These are phyloP conservation scores for Jacaranda mimosifolia DNA, from an alignment of 257 asterid species.

Conservation along the genomic window DNA sequence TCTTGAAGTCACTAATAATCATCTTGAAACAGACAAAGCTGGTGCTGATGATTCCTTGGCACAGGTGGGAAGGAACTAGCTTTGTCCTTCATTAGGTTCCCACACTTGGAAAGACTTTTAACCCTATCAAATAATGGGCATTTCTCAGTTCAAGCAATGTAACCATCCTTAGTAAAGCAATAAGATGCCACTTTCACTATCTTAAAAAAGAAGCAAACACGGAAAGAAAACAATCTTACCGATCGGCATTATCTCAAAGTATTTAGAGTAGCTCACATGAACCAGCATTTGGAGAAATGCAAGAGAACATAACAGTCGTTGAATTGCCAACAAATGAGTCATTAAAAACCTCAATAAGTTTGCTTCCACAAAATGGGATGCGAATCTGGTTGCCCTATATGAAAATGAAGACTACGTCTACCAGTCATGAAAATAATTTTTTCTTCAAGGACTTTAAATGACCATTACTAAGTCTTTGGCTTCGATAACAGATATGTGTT, in stretches of 20 bases:
- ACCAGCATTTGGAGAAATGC: conserved; percentile 96
- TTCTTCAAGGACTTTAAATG: background rate
- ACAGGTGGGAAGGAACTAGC: conserved; percentile 58
- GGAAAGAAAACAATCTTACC: conserved; percentile 50
- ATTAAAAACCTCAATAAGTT: conserved; percentile 95
- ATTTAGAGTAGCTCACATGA: conserved; percentile 97
- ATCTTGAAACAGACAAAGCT: conserved; percentile 58
- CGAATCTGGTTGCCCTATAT: conserved; percentile 53
- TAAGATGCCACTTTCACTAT: too few relatives aligned
- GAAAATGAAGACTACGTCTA: background rate
- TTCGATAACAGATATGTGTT: too few relatives aligned
- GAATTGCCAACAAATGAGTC: conserved; percentile 98
- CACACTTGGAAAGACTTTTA: conserved; percentile 92
- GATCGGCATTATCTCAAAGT: conserved; percentile 97
- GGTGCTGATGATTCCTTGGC: conserved; percentile 77
- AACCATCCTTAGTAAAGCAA: too few relatives aligned
- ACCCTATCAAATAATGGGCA: conserved; percentile 62
- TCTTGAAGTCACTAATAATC: conserved; percentile 57
- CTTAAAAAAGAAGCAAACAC: background rate
- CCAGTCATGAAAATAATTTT: background rate
- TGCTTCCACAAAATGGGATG: conserved; percentile 98
- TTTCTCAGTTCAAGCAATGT: conserved; percentile 28
- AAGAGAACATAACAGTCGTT: conserved; percentile 95
- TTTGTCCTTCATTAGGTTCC: conserved; percentile 86
- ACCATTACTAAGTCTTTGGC: too few relatives aligned